Evolutionary conservation across 2,329 filamentous ascomycete species (phyloP).

Genomic region (Tolypocladium inflatum): DNA sequence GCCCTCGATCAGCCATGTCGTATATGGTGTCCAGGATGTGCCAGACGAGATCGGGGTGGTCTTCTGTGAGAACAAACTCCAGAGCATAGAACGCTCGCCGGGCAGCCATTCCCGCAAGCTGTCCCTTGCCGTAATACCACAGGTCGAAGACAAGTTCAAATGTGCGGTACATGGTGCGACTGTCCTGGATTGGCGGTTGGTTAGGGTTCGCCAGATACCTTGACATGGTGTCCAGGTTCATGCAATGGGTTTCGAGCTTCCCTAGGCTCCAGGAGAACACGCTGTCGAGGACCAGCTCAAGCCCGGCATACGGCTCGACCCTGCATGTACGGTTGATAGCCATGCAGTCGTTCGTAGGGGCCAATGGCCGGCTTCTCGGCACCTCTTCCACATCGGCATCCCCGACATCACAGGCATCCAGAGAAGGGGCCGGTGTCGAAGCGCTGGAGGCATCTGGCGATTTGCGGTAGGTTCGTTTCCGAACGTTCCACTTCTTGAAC

Average conservation of each 20-base stretch:
- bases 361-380: not conserved
- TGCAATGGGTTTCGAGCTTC: conserved; percentile 19
- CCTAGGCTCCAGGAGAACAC: conserved; percentile 24
- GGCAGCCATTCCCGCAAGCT: conserved; percentile 25
- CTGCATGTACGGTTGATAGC: conserved; percentile 12
- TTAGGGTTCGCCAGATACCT: conserved; percentile 24
- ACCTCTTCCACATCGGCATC: conserved; percentile 1
- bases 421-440: conserved; percentile 3
- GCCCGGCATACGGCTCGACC: conserved; percentile 15
- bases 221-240: conserved; percentile 24
- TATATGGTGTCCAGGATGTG: conserved; percentile 28
- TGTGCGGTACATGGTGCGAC: conserved; percentile 29
- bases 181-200: conserved; percentile 25
- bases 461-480: conserved; percentile 25
- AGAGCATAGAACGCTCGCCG: conserved; percentile 24
- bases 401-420: not conserved
- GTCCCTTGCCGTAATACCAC: conserved; percentile 24
- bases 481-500: conserved; percentile 27
- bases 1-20: conserved; percentile 25
- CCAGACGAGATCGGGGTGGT: conserved; percentile 27
- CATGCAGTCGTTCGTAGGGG: conserved; percentile 5
- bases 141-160: conserved; percentile 28
- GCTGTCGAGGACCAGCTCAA: conserved; percentile 23
- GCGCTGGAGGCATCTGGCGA: not conserved
- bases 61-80: conserved; percentile 25